Evolutionary conservation across 2,329 filamentous ascomycete genomes (phyloP), one percentile per base, ranked within the genome.

Genomic region (Allantophomopsis lycopodina): DNA sequence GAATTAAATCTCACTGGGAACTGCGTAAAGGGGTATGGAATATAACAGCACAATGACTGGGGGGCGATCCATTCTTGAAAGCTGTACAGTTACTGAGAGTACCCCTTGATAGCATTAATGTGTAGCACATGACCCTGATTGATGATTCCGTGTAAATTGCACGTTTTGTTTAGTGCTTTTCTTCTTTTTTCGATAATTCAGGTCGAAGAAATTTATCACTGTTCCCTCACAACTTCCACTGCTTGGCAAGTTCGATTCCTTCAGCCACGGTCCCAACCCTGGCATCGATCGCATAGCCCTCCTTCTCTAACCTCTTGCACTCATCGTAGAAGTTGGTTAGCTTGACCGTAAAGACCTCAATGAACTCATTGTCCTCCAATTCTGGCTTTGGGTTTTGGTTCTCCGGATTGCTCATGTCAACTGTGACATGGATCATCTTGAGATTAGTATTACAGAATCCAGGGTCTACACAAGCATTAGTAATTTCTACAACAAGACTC

Each of bases 401-500:
- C 41, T 58, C 58, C 2, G 61, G 56, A 5, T 56, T 48, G 1
- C 59, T 58, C 46, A 68, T 55, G 45, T 70, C 64, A 44, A 71
- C 57, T 4, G 59, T 62, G 14, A 69, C 55, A 40, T 70, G 66
- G 2, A 71, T 56, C 58, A 70, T 69, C 30, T 69, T 67, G 33
- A 78, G 60, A 49, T 79, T 81, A 5, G 76, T 79, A 54, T 77
- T 79, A 56, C 73, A 79, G 55, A 80, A 77, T 10, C 73, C 74
- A 4, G 74, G 73, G 52, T 78, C 68, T 67, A 42, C 11, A 12
- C 20, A 37, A 4, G 18, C 20, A 41, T 28, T 14, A 33, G 39
- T 38, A 28, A 36, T 14, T 13, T 31, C 12, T 2, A 11, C 8
- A 33, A 23, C 32, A 17, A 33, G n/a, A 36, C 21, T 13, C 32